These are phyloP conservation scores for Suhomyces faveliae DNA, from an alignment of 805 yeast species.

Conservation along the genomic window DNA sequence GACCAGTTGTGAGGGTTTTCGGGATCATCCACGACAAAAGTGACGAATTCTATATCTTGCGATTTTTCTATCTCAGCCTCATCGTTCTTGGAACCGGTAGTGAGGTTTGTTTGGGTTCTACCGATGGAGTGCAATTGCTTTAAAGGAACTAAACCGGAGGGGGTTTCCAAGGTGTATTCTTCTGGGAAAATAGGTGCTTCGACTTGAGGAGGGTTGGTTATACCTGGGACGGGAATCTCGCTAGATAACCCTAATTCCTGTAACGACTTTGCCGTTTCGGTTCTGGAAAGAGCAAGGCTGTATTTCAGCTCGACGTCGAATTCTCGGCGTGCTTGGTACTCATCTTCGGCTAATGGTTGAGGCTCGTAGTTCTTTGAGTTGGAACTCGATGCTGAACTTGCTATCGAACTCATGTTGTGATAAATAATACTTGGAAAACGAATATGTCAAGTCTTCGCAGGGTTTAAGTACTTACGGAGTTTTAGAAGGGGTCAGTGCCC, in stretches of 20 bases:
- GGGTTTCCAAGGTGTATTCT: slow-evolving; percentile 85
- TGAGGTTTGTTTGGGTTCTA: slow-evolving; percentile 30
- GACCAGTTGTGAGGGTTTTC: slow-evolving; percentile 91
- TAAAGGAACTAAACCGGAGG: slow-evolving; percentile 84
- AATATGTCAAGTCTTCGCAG: too few species aligned
- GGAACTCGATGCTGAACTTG: not conserved
- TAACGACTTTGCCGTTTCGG: slow-evolving; percentile 75
- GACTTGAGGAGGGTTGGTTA: slow-evolving; percentile 39
- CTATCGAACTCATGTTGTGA: not conserved
- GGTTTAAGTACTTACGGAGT: not conserved
- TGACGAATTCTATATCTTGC: slow-evolving; percentile 71
- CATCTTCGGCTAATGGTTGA: not conserved
- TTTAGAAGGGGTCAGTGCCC: not conserved
- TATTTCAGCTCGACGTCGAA: not conserved
- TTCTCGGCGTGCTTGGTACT: not conserved
- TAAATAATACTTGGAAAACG: too few species aligned
- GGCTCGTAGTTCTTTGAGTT: not conserved
- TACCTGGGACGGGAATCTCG: slow-evolving; percentile 53
- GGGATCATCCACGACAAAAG: slow-evolving; percentile 76
- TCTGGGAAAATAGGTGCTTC: slow-evolving; percentile 83
- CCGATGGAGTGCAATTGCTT: slow-evolving; percentile 68
- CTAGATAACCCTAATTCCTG: slow-evolving; percentile 55
- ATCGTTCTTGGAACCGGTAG: not conserved
- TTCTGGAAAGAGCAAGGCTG: slow-evolving; percentile 36
- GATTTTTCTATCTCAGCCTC: slow-evolving; percentile 9